Conservation (phyloP, 345 rosid species). For the Euphorbia pulcherrima region DNA sequence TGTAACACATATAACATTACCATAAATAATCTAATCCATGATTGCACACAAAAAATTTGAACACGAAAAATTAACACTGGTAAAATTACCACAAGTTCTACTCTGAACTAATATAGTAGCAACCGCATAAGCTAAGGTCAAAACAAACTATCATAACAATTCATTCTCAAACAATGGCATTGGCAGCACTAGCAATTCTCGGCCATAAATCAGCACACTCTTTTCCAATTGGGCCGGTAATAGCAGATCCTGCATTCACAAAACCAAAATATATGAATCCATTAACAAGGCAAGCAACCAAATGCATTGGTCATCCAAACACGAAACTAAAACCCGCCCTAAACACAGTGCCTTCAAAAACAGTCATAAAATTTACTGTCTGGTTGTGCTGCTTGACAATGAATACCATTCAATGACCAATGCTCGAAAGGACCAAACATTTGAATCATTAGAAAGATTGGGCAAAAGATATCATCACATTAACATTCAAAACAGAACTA, state of each 20-base stretch:
- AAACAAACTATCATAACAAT: not conserved
- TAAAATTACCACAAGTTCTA: not conserved
- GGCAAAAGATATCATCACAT: not conserved
- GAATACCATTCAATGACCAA: not conserved
- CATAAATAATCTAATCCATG: no score
- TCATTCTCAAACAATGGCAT: slow-evolving; percentile 22
- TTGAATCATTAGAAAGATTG: not conserved
- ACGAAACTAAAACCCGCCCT: not conserved
- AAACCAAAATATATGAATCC: not conserved
- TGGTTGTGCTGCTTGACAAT: not conserved
- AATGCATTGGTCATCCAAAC: not conserved
- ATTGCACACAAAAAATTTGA: no score
- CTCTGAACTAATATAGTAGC: not conserved
- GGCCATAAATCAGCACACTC: slow-evolving; percentile 96
- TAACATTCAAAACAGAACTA: not conserved
- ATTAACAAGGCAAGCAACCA: not conserved
- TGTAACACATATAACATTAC: no score
- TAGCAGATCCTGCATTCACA: slow-evolving; percentile 60
- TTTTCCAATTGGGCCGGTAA: slow-evolving; percentile 89
- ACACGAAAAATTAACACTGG: not conserved
- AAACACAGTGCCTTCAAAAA: not conserved
- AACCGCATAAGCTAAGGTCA: not conserved
- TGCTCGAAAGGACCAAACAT: not conserved
- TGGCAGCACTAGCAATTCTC: slow-evolving; percentile 87
- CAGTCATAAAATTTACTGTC: not conserved